Conservation (phyloP, 139 green algal species). For the Raphidocelis subcapitata region DNA sequence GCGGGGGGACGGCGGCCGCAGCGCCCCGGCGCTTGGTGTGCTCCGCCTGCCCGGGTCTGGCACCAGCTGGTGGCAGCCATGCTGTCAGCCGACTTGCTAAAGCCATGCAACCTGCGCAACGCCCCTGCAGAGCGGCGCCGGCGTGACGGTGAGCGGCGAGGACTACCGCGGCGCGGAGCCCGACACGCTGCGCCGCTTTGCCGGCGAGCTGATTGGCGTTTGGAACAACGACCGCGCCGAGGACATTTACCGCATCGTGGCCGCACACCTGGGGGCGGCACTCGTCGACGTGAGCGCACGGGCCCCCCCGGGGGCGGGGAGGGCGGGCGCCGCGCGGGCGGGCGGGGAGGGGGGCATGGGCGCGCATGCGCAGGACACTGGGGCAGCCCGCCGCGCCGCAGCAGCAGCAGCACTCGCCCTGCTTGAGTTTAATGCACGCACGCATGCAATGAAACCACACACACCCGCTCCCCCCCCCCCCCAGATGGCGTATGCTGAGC, state of each 20-base stretch:
- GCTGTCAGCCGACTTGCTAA: no score
- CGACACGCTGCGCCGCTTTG: conserved; percentile 59
- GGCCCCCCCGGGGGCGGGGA: background rate
- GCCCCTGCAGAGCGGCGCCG: background rate
- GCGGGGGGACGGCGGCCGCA: no score
- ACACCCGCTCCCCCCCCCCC: background rate
- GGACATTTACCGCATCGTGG: conserved; percentile 81
- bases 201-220: conserved; percentile 52
- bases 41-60: no score
- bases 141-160: conserved; percentile 27
- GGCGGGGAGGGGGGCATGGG: no score
- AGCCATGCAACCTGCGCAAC: no score
- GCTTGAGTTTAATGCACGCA: no score
- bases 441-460: background rate
- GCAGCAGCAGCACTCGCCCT: background rate
- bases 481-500: conserved; percentile 75
- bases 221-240: conserved; percentile 73
- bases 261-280: conserved; percentile 36
- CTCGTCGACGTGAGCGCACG: conserved; percentile 46
- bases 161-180: conserved; percentile 50
- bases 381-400: background rate
- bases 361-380: no score
- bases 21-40: no score
- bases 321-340: no score
- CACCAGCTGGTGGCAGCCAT: no score